Percentiles rank a stretch among this genome's conserved stretches.
Conservation (phyloP, 129 eudicot genomes). For the Chrysanthemum makinoi region DNA sequence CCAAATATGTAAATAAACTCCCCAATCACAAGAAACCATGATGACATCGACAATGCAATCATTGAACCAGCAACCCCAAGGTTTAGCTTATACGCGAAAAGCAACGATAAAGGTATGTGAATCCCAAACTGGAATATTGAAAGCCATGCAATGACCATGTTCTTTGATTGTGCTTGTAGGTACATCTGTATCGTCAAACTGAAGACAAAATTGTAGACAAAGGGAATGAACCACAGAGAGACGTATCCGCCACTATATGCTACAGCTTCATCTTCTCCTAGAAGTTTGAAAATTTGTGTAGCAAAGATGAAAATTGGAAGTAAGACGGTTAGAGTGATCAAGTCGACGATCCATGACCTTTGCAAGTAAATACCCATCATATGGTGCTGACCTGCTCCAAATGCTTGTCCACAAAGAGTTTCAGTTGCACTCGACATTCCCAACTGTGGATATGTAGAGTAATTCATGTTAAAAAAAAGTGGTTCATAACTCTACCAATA, state of each 20-base stretch:
- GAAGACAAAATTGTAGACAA: constrained; percentile 56
- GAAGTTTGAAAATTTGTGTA: constrained; percentile 41
- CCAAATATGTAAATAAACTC: constrained; percentile 63
- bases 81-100: constrained; percentile 37
- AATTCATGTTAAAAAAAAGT: background rate
- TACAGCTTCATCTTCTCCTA: constrained; percentile 54
- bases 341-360: constrained; percentile 73
- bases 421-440: constrained; percentile 90
- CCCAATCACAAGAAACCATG: constrained; percentile 62
- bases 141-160: constrained; percentile 63
- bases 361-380: constrained; percentile 80
- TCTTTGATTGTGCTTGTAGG: constrained; percentile 71
- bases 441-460: constrained; percentile 30
- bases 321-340: constrained; percentile 45
- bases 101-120: constrained; percentile 56
- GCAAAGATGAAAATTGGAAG: constrained; percentile 63
- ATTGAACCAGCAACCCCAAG: constrained; percentile 62
- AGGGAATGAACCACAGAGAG: constrained; percentile 70
- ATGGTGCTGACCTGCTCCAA: constrained; percentile 72
- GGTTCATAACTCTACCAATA: background rate
- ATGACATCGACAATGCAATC: constrained; percentile 50
- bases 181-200: constrained; percentile 69
- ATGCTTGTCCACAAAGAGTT: constrained; percentile 78
- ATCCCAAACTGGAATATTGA: constrained; percentile 40
- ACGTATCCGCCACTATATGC: constrained; percentile 46